Evolutionary conservation across 352 stramenopile genomes (phyloP), one percentile per base, ranked within the genome.

Genomic region (Pythium angustatum): DNA sequence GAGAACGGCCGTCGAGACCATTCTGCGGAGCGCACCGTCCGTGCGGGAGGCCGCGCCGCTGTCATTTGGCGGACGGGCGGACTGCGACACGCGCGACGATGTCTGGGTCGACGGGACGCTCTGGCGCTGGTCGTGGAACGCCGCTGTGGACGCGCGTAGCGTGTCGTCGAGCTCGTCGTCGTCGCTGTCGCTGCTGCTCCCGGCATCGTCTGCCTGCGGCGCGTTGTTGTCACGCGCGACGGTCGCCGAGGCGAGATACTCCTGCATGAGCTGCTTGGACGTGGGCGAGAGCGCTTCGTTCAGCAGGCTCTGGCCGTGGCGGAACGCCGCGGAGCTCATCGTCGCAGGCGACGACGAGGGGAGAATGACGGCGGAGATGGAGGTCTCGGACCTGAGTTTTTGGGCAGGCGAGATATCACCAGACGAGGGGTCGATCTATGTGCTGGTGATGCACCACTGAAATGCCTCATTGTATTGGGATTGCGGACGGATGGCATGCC

Each of bases 221-320:
- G 41, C 51, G 19, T 58, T 60, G 30, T 51, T 59, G 21, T 54
- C n/a, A 10, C n/a, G 15, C 6, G 40, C 27, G 15, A 21, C 52
- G 5, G 70, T 61, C 6, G 45, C 56, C 17, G 64, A 58, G 15
- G 76, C 60, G 40, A 87, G 66, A 58, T 83, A 87, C 12, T 85
- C 79, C 11, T 74, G 67, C 28, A 90, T 76, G 34, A 83, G 59
- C 22, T 75, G 65, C 57, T 64, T 72, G 12, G 77, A 79, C 10
- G 73, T 75, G 8, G 82, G 82, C 40, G 82, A 89, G 28, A 89
- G 68, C 38, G 79, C 77, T 48, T 90, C 79, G 59, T 78, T 73
- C 36, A 91, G 66, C 52, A 87, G 66, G 38, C 75, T 86, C 27
- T 59, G 57, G 31, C 76, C 75, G 17, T 69, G 68, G 34, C 55